Evolutionary conservation across 2,329 filamentous ascomycete genomes (phyloP), one percentile per base, ranked within the genome.

Genomic region (Monosporascus sp.): DNA sequence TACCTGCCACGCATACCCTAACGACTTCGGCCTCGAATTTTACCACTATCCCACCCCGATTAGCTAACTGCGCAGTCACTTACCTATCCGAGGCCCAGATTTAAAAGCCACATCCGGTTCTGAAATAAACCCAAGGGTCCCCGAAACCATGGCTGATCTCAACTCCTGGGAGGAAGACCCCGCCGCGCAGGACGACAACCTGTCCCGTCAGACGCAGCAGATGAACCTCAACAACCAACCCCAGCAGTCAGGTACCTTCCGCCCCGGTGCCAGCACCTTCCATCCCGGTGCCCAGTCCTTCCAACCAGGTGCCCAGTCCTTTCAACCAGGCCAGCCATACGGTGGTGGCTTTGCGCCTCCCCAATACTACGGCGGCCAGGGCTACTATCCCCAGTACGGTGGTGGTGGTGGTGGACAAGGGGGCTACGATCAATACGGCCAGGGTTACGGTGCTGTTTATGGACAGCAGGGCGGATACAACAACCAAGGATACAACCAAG

Each of bases 131-230:
- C 55, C 62, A 44, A 46, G 35, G 49, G 60, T 63, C 45, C 45
- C 41, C 44, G 53, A 41, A 68, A 79, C 52, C 67, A 96, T 96
- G 91, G 88, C 92, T 65, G 86, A 92, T 72, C 88, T 91, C 66
- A 91, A 96, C 72, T 96, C 91, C 58, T 97, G 94, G 89, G 92
- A 97, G 76, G 91, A 96, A 67, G 89, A 92, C 67, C 85, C 86
- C 66, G 79, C 86, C 52, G 85, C 84, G 58, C 87, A 90, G 78
- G 87, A 92, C 65, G 87, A 89, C 64, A 83, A 83, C 70, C 84
- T 96, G 72, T 83, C 89, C 58, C 85, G 85, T 65, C 89, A 92
- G 78, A 76, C 88, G 64, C 84, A 87, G 70, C 86, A 88, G 70
- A 80, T 91, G 71, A 90, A 91, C 71, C 70, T 92, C 66, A 88